phyloP scores from a whole-genome alignment of 2,329 filamentous ascomycete species.

The Scleromitrula shiraiana region DNA sequence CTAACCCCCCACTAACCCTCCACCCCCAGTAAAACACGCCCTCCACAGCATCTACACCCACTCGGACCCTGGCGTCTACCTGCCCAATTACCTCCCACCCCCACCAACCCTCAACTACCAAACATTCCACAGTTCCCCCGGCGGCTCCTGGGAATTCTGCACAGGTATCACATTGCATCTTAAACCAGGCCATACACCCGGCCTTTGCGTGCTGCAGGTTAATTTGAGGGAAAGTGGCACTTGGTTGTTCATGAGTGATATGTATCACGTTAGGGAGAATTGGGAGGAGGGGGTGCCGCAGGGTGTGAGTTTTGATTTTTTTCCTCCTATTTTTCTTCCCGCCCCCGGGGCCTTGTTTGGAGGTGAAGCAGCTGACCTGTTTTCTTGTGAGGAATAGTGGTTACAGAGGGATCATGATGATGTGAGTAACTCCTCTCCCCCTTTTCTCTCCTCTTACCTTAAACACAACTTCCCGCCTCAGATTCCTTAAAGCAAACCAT shows the following conservation, averaged over 20 bases:
- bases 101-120: slow-evolving; percentile 34
- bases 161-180: slow-evolving; percentile 27
- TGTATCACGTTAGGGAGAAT: slow-evolving; percentile 35
- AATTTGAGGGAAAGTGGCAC: slow-evolving; percentile 23
- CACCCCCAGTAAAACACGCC: slow-evolving; percentile 31
- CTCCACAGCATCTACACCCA: slow-evolving; percentile 35
- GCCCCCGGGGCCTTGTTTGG: background rate
- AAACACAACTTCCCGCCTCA: no score
- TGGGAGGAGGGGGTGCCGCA: slow-evolving; percentile 31
- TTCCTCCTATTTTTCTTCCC: background rate
- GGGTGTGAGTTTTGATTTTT: slow-evolving; percentile 15
- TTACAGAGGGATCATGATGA: slow-evolving; percentile 32
- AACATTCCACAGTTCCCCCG: slow-evolving; percentile 30
- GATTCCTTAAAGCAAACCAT: no score
- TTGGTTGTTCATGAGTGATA: slow-evolving; percentile 35
- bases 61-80: slow-evolving; percentile 31
- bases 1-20: background rate
- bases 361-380: background rate
- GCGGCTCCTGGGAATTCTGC: slow-evolving; percentile 29
- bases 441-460: no score
- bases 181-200: slow-evolving; percentile 13
- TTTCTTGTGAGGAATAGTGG: slow-evolving; percentile 14
- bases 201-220: slow-evolving; percentile 11
- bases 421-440: no score
- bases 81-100: slow-evolving; percentile 28